Conservation (phyloP, 495 filamentous ascomycete genomes). For the Penicillium herquei region DNA sequence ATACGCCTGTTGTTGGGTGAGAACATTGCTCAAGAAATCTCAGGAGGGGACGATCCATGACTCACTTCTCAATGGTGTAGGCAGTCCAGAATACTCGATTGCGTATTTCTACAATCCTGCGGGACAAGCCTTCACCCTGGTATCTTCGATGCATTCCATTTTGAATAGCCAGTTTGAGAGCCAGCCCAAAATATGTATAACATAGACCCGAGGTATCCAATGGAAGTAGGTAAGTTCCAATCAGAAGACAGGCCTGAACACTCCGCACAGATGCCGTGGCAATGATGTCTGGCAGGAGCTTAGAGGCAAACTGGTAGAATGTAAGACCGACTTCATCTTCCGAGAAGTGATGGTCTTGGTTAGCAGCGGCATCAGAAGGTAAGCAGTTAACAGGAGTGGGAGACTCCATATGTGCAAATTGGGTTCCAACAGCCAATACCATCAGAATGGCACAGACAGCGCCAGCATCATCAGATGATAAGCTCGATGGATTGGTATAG, state of each 20-base stretch:
- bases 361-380: constrained; percentile 23
- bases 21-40: not conserved
- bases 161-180: constrained; percentile 51
- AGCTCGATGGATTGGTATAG: constrained; percentile 41
- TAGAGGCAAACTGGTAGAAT: constrained; percentile 51
- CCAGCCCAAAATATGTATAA: constrained; percentile 51
- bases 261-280: constrained; percentile 51
- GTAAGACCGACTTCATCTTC: constrained; percentile 53
- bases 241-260: constrained; percentile 50
- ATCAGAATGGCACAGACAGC: constrained; percentile 49
- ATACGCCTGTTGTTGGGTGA: constrained; percentile 28
- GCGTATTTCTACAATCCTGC: constrained; percentile 43
- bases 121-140: constrained; percentile 42
- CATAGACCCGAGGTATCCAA: constrained; percentile 50
- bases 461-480: constrained; percentile 46
- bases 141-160: constrained; percentile 56
- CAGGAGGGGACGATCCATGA: not conserved
- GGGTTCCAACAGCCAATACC: constrained; percentile 53
- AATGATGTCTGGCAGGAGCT: constrained; percentile 53
- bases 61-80: constrained; percentile 50
- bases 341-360: constrained; percentile 45
- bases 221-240: constrained; percentile 50
- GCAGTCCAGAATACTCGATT: constrained; percentile 54
- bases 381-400: constrained; percentile 40
- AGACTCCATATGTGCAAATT: constrained; percentile 54